Conservation (phyloP, 306 rosid genomes). For the Oxytropis ochrocephala region DNA sequence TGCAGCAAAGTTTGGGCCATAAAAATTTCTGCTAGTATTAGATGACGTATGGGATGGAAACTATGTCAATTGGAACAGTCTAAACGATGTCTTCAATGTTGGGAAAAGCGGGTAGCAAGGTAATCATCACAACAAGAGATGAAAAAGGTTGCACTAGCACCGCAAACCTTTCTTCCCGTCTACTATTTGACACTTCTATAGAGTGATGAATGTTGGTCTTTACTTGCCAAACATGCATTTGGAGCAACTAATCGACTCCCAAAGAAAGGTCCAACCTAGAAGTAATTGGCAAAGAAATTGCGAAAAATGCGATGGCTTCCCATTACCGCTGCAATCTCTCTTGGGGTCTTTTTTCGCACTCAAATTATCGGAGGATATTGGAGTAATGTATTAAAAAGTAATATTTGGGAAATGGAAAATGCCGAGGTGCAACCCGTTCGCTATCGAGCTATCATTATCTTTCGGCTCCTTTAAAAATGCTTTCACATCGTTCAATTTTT, state of each 20-base stretch:
- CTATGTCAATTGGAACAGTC: neutral
- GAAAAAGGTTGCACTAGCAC: neutral
- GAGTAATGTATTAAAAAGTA: neutral
- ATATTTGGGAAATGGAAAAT: neutral
- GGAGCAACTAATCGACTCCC: neutral
- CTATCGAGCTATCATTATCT: neutral
- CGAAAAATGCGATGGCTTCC: neutral
- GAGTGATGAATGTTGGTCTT: neutral
- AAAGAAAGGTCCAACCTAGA: neutral
- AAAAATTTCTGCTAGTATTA: neutral
- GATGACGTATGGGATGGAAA: neutral
- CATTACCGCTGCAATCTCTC: neutral
- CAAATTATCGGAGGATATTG: neutral
- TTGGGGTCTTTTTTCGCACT: neutral
- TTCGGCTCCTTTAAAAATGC: neutral
- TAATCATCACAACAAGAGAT: neutral
- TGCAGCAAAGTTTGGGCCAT: neutral
- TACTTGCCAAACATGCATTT: neutral
- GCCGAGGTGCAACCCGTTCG: neutral
- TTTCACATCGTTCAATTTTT: conserved; percentile 18
- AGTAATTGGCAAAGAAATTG: neutral
- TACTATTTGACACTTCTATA: neutral
- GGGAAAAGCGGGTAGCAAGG: neutral
- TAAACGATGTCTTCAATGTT: neutral
- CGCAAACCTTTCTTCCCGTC: neutral